Base-by-base conservation (phyloP, 768 basidiomycete genomes). In the Tricholoma terreum region DNA sequence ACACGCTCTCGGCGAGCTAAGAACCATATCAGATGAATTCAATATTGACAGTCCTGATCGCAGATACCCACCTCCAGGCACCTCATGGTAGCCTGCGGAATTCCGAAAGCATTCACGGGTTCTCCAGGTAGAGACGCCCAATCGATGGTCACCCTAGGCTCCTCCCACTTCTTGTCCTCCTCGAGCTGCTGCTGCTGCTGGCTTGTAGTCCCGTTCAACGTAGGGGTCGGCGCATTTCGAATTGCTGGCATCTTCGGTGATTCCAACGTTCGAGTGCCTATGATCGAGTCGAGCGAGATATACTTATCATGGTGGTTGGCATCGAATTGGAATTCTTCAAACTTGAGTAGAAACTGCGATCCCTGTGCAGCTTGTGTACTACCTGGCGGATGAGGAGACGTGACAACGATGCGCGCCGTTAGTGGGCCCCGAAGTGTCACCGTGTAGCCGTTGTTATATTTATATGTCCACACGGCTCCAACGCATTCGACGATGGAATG, bases 11-110 rank as follows among this genome's bases (percentile, higher is more conserved):
- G 24, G 90, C 90, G 52, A 93, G 77, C 85, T 89, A 62, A 15
- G 17, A 51, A 53, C 46, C 51, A 56, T 35, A 65, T 56, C 42
- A 56, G 31, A 19, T 42, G 35, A 34, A 27, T 30, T 30, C 4
- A 45, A 7, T n/a, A 42, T 49, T 38, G 21, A 56, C 27, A 21
- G 22, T 54, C 24, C 42, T 15, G 21, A 21, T 59, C 33, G 19
- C 51, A 34, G 12, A 33, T 50, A 68, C 79, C 55, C 56, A 88
- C 87, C 80, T 93, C 91, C 34, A 93, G 74, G 79, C 90, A 92
- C 54, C 91, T 79, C 92, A 92, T 92, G 15, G 91, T 91, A 2
- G 89, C 90, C 67, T 92, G 90, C 6, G 91, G 90, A 53, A 93
- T 90, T 4, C 91, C 91, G 72, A 92, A 93, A 19, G 88, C 89